Percentiles rank a stretch among this genome's conserved stretches.
These are phyloP conservation scores for Raddia guianensis DNA, from an alignment of 176 grass and related monocot genomes.

Conservation along the genomic window DNA sequence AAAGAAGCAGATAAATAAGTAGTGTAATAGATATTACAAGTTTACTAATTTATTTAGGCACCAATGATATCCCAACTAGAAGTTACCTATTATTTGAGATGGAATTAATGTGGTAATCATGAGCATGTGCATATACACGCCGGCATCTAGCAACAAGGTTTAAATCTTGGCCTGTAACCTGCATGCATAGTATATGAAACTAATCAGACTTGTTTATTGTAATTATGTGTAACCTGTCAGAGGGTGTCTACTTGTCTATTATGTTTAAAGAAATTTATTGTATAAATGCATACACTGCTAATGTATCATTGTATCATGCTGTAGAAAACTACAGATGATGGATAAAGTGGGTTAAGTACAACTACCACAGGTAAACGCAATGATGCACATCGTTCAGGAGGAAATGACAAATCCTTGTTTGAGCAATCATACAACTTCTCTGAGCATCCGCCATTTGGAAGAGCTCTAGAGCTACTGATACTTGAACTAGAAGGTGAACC, in stretches of 20 bases:
- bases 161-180: constrained; percentile 69
- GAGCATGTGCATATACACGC: constrained; percentile 73
- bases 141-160: constrained; percentile 73
- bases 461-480: constrained; percentile 35
- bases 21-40: constrained; percentile 15
- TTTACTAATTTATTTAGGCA: constrained; percentile 17
- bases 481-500: constrained; percentile 50
- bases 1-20: constrained; percentile 5
- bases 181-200: constrained; percentile 43
- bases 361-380: constrained; percentile 80
- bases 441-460: constrained; percentile 67
- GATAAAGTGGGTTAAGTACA: constrained; percentile 51
- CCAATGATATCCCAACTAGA: constrained; percentile 23
- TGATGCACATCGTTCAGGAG: constrained; percentile 61
- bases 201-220: constrained; percentile 22
- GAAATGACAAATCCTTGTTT: constrained; percentile 49
- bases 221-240: constrained; percentile 27
- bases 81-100: constrained; percentile 85
- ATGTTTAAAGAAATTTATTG: constrained; percentile 3
- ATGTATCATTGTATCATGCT: constrained; percentile 23
- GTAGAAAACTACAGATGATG: constrained; percentile 42
- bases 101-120: constrained; percentile 90
- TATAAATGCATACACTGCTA: constrained; percentile 8
- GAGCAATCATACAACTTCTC: constrained; percentile 38
- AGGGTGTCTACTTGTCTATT: background rate